Base-by-base conservation (phyloP, 2,329 filamentous ascomycete genomes). In the Calonectria naviculata region DNA sequence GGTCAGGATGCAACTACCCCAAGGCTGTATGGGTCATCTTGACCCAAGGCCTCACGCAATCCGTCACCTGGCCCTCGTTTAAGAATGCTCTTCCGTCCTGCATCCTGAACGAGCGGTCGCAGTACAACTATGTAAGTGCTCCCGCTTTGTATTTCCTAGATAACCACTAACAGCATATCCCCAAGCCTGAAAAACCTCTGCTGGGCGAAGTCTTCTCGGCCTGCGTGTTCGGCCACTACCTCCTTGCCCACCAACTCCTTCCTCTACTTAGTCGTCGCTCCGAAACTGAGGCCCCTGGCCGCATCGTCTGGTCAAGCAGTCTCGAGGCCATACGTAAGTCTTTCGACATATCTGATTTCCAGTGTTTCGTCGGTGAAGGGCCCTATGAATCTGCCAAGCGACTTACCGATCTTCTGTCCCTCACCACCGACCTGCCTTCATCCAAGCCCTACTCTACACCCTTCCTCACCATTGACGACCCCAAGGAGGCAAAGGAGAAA, bases 141-240 rank as follows among this genome's bases (percentile, higher is more conserved):
- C 1, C 17, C 19, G 4, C n/a, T 58, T 24, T 2, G 5, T 24
- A 17, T 13, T 41, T 13, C 7, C 70, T 60, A 36, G n/a, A 21
- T 17, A 3, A 15, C 42, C 10, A 13, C 54, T 74, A 58, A 73
- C 62, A n/a, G n/a, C n/a, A n/a, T n/a, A n/a, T 1, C 36, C 19
- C 31, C 13, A 88, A 95, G 80, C 84, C 88, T 17, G 79, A 82
- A 4, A 80, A 82, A 72, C 91, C 93, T 0, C 84, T 86, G 6
- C 85, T 99, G 0, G 95, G 95, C 4, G 89, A 94, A 75, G 91
- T 98, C 21, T 99, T 98, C 81, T 93, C 93, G 81, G 93, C 96
- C 61, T 98, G 98, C 80, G 89, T 98, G 34, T 98, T 99, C 80
- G 97, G 97, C 0, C 97, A 99, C 84, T 98, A 99, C 81, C 85